A percentile compares a stretch with the other conserved stretches of the same genome.
These are phyloP conservation scores for Chlamydomonas sp. DNA, from an alignment of 139 green algal species.

Conservation along the genomic window DNA sequence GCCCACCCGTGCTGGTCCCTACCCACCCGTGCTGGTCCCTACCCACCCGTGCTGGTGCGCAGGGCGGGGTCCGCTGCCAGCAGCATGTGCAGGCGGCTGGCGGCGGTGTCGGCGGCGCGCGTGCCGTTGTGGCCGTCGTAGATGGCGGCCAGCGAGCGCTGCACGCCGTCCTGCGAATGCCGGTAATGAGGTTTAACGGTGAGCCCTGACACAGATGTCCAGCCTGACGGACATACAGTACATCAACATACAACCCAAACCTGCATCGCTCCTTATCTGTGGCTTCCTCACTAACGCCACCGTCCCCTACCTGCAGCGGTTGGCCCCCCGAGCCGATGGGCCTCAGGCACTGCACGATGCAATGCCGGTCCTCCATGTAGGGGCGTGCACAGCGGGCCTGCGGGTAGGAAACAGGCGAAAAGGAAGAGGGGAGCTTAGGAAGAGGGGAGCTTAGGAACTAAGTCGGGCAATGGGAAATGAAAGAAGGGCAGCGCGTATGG, in stretches of 20 bases:
- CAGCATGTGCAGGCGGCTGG: slow-evolving; percentile 63
- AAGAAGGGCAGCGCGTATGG: background rate
- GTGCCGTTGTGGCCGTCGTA: slow-evolving; percentile 84
- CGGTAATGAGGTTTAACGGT: background rate
- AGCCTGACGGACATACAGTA: no score
- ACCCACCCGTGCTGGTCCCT: background rate
- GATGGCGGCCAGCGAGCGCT: slow-evolving; percentile 67
- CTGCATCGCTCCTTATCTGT: no score
- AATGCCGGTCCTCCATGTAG: slow-evolving; percentile 80
- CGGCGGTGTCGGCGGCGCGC: slow-evolving; percentile 66
- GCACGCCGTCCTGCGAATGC: slow-evolving; percentile 53
- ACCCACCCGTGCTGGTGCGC: slow-evolving; percentile 36
- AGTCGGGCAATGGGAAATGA: background rate
- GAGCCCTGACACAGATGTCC: no score
- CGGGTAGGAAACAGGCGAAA: background rate
- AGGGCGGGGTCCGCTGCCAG: slow-evolving; percentile 64
- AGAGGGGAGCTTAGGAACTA: no score
- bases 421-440: no score
- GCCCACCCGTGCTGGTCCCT: background rate
- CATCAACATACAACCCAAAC: no score
- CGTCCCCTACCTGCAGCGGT: background rate
- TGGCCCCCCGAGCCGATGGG: slow-evolving; percentile 32
- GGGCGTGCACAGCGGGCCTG: slow-evolving; percentile 53
- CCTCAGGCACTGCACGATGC: slow-evolving; percentile 52
- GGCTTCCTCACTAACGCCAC: no score